Evolutionary conservation across 2,329 filamentous ascomycete genomes (phyloP), one percentile per base, ranked within the genome.

Genomic region (Penicillium sp.): DNA sequence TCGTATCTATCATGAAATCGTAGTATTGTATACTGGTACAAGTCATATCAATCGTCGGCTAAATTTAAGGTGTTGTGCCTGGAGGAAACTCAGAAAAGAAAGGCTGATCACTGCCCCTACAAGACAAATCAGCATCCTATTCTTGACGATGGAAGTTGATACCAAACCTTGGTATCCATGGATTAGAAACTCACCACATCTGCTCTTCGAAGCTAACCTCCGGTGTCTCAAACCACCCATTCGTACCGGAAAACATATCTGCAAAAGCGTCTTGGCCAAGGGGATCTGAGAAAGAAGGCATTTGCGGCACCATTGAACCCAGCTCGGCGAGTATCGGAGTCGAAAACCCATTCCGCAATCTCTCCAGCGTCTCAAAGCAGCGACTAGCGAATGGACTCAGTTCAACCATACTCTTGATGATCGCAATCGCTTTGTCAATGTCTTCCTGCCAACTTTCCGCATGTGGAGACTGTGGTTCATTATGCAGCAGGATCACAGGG

Each of bases 131-230:
- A 51, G 48, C 14, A 51, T 28, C 3, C 5, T 2, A 31, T 13
- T 31, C 8, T 8, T n/a, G n/a, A n/a, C n/a, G n/a, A n/a, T n/a
- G n/a, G n/a, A n/a, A n/a, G n/a, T n/a, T n/a, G n/a, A n/a, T n/a
- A n/a, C n/a, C n/a, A n/a, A 45, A n/a, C 11, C 4, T 19, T 19
- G 10, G n/a, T n/a, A n/a, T n/a, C n/a, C n/a, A n/a, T n/a, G n/a
- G n/a, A n/a, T n/a, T n/a, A 19, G 19, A 51, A 43, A 51, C 48
- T 43, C 16, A 51, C 48, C 48, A 51, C 28, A 51, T 18, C 14
- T 51, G 48, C 39, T 51, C 48, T 26, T 44, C 48, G 34, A 51
- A 51, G n/a, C 34, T 36, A 3, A 24, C 23, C 11, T 29, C 48
- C 11, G 39, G 48, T 10, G 21, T 39, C 39, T 51, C 48, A 42